Percentiles rank a stretch among this genome's conserved stretches.
Conservation (phyloP, 192 early-diverging fungal species). For the Coemansia sp. region DNA sequence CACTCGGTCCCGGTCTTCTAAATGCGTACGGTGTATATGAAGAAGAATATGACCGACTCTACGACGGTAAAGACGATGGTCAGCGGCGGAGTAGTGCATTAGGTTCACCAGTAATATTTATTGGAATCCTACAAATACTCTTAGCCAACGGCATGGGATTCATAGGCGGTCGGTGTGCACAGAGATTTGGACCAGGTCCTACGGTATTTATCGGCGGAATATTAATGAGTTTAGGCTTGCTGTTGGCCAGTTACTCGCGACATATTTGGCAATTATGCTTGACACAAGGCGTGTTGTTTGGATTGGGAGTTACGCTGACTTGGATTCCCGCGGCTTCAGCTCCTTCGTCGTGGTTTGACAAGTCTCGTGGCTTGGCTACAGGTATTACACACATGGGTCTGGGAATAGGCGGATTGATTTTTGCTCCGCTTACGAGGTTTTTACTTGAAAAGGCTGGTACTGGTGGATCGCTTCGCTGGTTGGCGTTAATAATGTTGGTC, state of each 20-base stretch:
- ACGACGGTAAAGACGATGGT: conserved; percentile 44
- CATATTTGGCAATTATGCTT: conserved; percentile 71
- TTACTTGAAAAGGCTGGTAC: conserved; percentile 51
- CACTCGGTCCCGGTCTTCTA: conserved; percentile 46
- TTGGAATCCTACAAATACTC: conserved; percentile 51
- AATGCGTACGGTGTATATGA: conserved; percentile 58
- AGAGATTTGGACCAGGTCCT: conserved; percentile 50
- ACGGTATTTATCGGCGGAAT: conserved; percentile 51
- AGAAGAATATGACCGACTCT: conserved; percentile 53
- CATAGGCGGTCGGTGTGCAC: conserved; percentile 33
- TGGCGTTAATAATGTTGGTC: conserved; percentile 43
- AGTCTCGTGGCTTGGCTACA: conserved; percentile 63
- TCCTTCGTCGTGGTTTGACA: conserved; percentile 71
- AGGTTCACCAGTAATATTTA: conserved; percentile 53
- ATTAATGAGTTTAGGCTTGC: conserved; percentile 60
- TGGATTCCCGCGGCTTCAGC: conserved; percentile 67
- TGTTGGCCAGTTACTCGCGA: conserved; percentile 63
- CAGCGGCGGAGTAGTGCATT: conserved; percentile 18
- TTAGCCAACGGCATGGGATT: conserved; percentile 52
- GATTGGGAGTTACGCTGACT: conserved; percentile 61
- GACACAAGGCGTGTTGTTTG: conserved; percentile 70
- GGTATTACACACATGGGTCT: conserved; percentile 71
- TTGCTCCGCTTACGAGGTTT: conserved; percentile 61
- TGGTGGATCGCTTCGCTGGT: conserved; percentile 48
- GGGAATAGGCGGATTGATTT: conserved; percentile 67